A percentile compares a stretch with the other conserved stretches of the same genome.
phyloP scores from a whole-genome alignment of 2,329 filamentous ascomycete genomes.

The Dissoconium aciculare region DNA sequence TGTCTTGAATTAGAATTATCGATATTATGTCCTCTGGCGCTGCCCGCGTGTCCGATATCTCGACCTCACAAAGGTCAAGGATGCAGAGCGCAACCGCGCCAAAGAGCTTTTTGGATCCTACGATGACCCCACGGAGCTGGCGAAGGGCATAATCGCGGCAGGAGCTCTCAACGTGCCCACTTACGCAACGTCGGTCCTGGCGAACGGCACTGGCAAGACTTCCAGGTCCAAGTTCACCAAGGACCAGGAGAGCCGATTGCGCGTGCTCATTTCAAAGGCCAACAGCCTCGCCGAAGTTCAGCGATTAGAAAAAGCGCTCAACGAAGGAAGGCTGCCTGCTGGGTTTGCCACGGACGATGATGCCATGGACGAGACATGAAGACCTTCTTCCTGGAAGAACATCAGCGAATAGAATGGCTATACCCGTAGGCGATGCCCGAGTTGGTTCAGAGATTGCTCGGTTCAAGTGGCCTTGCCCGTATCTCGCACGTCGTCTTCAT shows the following conservation, averaged over 20 bases:
- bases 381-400: too few species aligned
- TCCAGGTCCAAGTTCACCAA: constrained; percentile 44
- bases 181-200: constrained; percentile 32
- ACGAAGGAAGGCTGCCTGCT: constrained; percentile 66
- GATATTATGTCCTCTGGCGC: constrained; percentile 79
- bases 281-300: constrained; percentile 84
- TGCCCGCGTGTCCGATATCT: constrained; percentile 76
- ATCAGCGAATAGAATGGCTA: too few species aligned
- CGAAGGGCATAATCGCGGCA: constrained; percentile 68
- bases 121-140: constrained; percentile 60
- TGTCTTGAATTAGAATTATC: constrained; percentile 72
- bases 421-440: too few species aligned
- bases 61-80: constrained; percentile 83
- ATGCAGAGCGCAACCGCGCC: constrained; percentile 63
- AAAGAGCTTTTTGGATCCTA: constrained; percentile 67
- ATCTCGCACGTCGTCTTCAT: too few species aligned
- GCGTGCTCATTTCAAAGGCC: constrained; percentile 76
- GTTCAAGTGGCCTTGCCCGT: too few species aligned
- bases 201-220: constrained; percentile 23
- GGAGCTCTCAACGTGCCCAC: constrained; percentile 36
- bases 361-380: constrained; percentile 23
- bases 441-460: too few species aligned
- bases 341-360: constrained; percentile 17
- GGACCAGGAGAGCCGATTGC: constrained; percentile 69
- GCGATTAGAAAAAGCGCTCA: constrained; percentile 75